Percentiles rank a stretch among this genome's conserved stretches.
Evolutionary conservation across 2,329 filamentous ascomycete genomes (phyloP).

Genomic region (Aspergillus aculeatinus): DNA sequence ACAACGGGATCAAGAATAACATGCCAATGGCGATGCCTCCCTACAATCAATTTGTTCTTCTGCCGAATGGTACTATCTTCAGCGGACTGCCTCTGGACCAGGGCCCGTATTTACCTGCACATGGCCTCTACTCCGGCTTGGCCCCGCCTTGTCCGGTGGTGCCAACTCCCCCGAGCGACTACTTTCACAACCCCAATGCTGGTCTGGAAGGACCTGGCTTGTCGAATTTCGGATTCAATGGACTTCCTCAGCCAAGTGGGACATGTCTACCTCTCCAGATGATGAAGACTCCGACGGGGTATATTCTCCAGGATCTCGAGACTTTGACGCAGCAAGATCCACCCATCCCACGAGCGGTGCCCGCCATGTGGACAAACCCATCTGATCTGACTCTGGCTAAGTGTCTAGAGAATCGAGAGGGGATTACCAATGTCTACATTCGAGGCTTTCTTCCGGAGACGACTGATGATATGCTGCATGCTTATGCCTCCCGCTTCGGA

Average conservation of each 20-base stretch:
- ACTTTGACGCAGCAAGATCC: slow-evolving; percentile 73
- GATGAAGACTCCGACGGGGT: slow-evolving; percentile 48
- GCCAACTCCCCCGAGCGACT: slow-evolving; percentile 50
- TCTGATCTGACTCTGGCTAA: slow-evolving; percentile 89
- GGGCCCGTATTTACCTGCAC: slow-evolving; percentile 36
- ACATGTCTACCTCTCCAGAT: slow-evolving; percentile 43
- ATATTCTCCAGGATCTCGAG: slow-evolving; percentile 56
- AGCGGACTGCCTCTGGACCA: slow-evolving; percentile 29
- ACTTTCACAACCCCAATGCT: slow-evolving; percentile 54
- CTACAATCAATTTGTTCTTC: slow-evolving; percentile 30
- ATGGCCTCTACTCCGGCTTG: slow-evolving; percentile 39
- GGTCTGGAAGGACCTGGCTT: slow-evolving; percentile 60
- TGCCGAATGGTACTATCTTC: slow-evolving; percentile 36
- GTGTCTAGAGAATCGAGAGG: slow-evolving; percentile 89
- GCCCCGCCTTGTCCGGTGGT: slow-evolving; percentile 33
- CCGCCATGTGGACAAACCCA: slow-evolving; percentile 77
- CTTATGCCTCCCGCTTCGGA: slow-evolving; percentile 84
- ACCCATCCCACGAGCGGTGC: slow-evolving; percentile 80
- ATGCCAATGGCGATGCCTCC: slow-evolving; percentile 25
- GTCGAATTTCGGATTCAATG: slow-evolving; percentile 53
- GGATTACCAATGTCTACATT: slow-evolving; percentile 98
- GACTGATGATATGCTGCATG: slow-evolving; percentile 81
- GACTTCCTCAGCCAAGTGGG: slow-evolving; percentile 58
- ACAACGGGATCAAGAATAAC: slow-evolving; percentile 26
- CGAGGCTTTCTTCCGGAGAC: slow-evolving; percentile 93